These are phyloP conservation scores for Leccinum solheimii DNA, from an alignment of 1,284 basidiomycete species.

Conservation along the genomic window DNA sequence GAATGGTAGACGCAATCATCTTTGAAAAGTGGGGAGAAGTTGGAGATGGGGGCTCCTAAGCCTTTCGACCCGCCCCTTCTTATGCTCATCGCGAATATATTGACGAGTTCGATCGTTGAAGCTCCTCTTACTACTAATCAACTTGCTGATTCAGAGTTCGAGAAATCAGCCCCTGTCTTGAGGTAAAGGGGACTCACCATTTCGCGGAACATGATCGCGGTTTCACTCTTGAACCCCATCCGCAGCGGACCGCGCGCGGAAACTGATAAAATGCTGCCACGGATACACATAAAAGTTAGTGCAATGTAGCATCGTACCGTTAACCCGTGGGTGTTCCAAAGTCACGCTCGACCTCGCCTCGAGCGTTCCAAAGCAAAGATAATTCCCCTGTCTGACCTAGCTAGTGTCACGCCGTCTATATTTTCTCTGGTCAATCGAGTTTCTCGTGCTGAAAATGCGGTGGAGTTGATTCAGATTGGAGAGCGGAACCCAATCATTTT, in stretches of 20 bases:
- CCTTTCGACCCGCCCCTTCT: slow-evolving; percentile 5
- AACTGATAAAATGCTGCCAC: neutral
- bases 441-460: neutral
- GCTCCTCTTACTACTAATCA: neutral
- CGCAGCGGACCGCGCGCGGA: neutral
- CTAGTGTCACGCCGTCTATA: neutral
- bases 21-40: neutral
- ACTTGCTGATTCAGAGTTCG: neutral
- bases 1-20: slow-evolving; percentile 25
- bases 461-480: neutral
- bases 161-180: slow-evolving; percentile 5
- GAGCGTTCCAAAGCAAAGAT: neutral
- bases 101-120: slow-evolving; percentile 7
- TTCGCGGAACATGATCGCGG: slow-evolving; percentile 6
- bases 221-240: neutral
- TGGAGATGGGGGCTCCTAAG: neutral
- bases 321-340: neutral
- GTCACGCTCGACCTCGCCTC: neutral
- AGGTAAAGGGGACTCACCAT: neutral
- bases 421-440: neutral
- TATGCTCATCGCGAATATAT: slow-evolving; percentile 19
- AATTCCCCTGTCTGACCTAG: neutral
- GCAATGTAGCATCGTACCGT: too few species aligned
- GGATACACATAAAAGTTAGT: neutral
- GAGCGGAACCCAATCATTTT: neutral